phyloP scores from a whole-genome alignment of 495 filamentous ascomycete genomes.

The Neurospora sublineolata region DNA sequence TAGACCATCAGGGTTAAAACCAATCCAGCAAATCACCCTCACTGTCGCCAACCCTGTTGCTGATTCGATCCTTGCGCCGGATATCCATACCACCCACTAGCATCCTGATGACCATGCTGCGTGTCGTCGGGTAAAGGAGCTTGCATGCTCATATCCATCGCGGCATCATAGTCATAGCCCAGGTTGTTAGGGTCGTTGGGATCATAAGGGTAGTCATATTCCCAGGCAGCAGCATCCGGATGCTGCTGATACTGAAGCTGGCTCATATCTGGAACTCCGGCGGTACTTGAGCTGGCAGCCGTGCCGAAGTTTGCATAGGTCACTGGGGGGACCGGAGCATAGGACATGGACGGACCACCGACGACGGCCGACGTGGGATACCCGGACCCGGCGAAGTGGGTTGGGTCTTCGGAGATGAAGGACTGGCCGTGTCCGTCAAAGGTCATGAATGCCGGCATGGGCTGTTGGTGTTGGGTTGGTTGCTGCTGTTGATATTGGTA shows the following conservation, averaged over 20 bases:
- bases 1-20: background rate
- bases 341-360: background rate
- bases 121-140: background rate
- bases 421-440: constrained; percentile 3
- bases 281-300: background rate
- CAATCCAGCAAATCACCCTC: background rate
- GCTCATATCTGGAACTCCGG: background rate
- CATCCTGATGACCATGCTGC: background rate
- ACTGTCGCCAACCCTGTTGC: background rate
- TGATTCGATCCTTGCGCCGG: background rate
- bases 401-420: constrained; percentile 2
- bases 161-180: background rate
- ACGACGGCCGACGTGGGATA: background rate
- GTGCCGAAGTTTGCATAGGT: background rate
- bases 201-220: background rate
- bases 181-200: background rate
- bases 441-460: background rate
- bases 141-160: background rate
- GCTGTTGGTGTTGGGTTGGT: background rate
- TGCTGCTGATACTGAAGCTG: background rate
- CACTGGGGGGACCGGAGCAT: background rate
- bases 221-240: background rate
- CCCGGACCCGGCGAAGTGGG: constrained; percentile 1
- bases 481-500: background rate
- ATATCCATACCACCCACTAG: background rate